Base-by-base conservation (phyloP, 108 stramenopile genomes). In the Epithemia pelagica region DNA sequence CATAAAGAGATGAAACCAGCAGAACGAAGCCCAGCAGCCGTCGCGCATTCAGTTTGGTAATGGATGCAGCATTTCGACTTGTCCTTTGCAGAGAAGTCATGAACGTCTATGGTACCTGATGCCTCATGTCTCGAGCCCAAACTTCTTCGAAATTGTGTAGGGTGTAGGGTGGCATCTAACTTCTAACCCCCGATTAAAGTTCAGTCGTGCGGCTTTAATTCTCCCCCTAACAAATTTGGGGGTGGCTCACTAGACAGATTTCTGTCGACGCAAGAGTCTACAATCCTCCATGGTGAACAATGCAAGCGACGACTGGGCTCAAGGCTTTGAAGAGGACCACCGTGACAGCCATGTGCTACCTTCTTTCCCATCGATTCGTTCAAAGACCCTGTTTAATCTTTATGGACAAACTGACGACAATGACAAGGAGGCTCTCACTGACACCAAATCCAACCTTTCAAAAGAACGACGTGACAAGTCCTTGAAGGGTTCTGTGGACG, bases 401-500 rank as follows among this genome's bases (percentile, higher is more conserved):
- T 63, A 63, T 51, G 32, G 19, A 23, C 37, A 46, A 46, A 5
- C 37, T 15, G 37, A 46, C 37, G 37, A 46, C 37, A 15, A 46
- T 15, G 37, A 46, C 37, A 15, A 46, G 10, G 37, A 46, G n/a
- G n/a, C n/a, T n/a, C n/a, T n/a, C n/a, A n/a, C n/a, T n/a, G n/a
- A n/a, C n/a, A n/a, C n/a, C n/a, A n/a, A n/a, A n/a, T n/a, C n/a
- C n/a, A n/a, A n/a, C n/a, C n/a, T 0, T 29, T 27, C 59, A 62
- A 62, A 53, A n/a, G n/a, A n/a, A 54, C 66, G 52, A 27, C 66
- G 32, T 32, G 92, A 93, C 73, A 90, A 87, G 66, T 86, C 85
- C 19, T 89, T 89, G 54, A 93, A 90, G 58, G 92, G 92, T 20
- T 84, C 76, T 51, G 87, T 93, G 21, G 92, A 93, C 67, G 84